Conservation (phyloP, 148 eudicot species). For the Cornus controversa region DNA sequence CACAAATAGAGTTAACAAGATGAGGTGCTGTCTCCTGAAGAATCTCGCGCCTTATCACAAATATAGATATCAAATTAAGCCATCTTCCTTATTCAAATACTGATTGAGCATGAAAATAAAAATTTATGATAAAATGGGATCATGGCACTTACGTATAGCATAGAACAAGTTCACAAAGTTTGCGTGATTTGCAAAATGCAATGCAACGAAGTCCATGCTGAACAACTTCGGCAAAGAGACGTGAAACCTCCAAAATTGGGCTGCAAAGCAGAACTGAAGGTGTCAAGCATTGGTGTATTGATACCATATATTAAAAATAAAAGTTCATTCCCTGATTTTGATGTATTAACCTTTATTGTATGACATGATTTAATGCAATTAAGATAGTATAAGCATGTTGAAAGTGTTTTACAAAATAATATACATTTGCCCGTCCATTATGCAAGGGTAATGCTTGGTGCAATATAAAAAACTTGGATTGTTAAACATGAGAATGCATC, state of each 20-base stretch:
- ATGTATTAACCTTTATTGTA: not conserved
- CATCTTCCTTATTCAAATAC: not conserved
- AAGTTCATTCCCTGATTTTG: not conserved
- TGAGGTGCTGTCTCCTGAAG: constrained; percentile 82
- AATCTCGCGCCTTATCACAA: constrained; percentile 74
- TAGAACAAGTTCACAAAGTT: constrained; percentile 93
- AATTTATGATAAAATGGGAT: constrained; percentile 2
- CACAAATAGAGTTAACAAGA: constrained; percentile 59
- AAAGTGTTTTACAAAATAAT: not conserved
- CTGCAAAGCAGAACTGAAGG: constrained; percentile 48
- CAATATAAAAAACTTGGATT: too few species aligned
- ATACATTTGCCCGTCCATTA: not conserved
- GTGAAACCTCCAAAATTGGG: constrained; percentile 74
- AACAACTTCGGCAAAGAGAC: constrained; percentile 83
- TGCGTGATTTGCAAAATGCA: constrained; percentile 96
- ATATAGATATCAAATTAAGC: constrained; percentile 9
- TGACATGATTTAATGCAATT: not conserved
- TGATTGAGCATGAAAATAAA: not conserved
- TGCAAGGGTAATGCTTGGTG: not conserved
- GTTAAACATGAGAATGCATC: too few species aligned
- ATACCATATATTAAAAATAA: not conserved
- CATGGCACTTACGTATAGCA: constrained; percentile 72
- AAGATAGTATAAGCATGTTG: not conserved
- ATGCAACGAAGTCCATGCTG: constrained; percentile 96
- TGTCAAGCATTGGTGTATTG: not conserved